Percentiles rank a stretch among this genome's conserved stretches.
Conservation (phyloP, 2,329 filamentous ascomycete species). For the Claviceps cyperi region DNA sequence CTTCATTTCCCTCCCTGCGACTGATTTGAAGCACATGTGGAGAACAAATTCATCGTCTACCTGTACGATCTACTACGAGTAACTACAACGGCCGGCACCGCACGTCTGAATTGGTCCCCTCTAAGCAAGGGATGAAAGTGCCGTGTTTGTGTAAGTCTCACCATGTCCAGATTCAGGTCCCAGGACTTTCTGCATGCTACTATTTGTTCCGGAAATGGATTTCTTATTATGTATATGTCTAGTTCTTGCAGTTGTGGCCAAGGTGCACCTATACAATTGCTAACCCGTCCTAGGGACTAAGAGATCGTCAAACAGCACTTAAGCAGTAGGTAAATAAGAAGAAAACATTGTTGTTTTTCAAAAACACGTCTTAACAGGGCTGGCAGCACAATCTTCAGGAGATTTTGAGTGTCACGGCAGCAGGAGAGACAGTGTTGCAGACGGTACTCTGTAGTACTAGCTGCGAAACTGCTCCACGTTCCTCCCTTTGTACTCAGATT, state of each 20-base stretch:
- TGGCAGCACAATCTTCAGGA: neutral
- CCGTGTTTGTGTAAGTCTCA: neutral
- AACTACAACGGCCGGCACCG: neutral
- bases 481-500: slow-evolving; percentile 8
- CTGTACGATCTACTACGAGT: neutral
- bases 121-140: neutral
- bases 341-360: neutral
- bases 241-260: slow-evolving; percentile 1
- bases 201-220: neutral
- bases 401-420: neutral
- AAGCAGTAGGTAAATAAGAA: neutral
- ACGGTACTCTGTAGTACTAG: slow-evolving; percentile 10
- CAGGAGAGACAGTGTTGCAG: slow-evolving; percentile 4
- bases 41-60: neutral
- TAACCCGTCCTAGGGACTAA: slow-evolving; percentile 6
- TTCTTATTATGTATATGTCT: neutral
- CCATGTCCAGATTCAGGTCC: neutral
- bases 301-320: neutral
- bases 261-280: slow-evolving; percentile 4
- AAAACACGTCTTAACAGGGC: neutral
- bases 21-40: slow-evolving; percentile 11
- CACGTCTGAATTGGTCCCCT: neutral
- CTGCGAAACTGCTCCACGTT: slow-evolving; percentile 7
- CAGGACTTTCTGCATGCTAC: neutral
- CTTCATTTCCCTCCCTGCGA: slow-evolving; percentile 12